phyloP scores from a whole-genome alignment of 2,329 filamentous ascomycete species.

The Colletotrichum australisinense region DNA sequence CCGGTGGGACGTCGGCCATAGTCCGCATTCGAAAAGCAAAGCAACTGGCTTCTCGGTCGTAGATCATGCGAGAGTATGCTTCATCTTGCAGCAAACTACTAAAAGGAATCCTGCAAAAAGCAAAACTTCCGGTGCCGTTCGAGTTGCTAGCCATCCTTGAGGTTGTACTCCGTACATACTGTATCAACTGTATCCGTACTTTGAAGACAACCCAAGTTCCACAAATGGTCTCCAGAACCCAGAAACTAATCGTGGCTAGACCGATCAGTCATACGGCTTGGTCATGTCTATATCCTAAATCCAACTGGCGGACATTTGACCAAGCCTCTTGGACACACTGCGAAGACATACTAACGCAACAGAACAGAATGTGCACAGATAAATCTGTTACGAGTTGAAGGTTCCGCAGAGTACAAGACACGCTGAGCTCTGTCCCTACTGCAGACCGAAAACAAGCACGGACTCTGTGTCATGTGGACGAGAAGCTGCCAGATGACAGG shows the following conservation, averaged over 20 bases:
- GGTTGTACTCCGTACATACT: background rate
- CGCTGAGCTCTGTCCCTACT: background rate
- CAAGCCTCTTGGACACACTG: conserved; percentile 2
- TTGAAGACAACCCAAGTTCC: background rate
- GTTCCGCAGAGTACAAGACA: background rate
- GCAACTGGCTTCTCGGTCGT: conserved; percentile 11
- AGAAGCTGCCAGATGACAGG: conserved; percentile 10
- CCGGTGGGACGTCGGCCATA: conserved; percentile 22
- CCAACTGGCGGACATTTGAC: background rate
- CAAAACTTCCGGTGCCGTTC: conserved; percentile 5
- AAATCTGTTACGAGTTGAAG: background rate
- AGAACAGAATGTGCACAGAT: background rate
- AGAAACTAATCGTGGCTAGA: background rate
- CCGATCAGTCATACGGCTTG: background rate
- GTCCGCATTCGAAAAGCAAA: conserved; percentile 5
- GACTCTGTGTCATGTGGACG: background rate
- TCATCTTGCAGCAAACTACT: conserved; percentile 11
- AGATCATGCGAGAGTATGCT: conserved; percentile 9
- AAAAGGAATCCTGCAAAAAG: conserved; percentile 7
- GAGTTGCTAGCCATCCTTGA: background rate
- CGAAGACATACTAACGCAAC: background rate
- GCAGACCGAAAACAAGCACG: background rate
- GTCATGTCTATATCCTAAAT: background rate
- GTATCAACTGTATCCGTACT: background rate
- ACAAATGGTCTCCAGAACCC: background rate